Conservation (phyloP, 208 protist species). For the Trypanosoma platydactyli region DNA sequence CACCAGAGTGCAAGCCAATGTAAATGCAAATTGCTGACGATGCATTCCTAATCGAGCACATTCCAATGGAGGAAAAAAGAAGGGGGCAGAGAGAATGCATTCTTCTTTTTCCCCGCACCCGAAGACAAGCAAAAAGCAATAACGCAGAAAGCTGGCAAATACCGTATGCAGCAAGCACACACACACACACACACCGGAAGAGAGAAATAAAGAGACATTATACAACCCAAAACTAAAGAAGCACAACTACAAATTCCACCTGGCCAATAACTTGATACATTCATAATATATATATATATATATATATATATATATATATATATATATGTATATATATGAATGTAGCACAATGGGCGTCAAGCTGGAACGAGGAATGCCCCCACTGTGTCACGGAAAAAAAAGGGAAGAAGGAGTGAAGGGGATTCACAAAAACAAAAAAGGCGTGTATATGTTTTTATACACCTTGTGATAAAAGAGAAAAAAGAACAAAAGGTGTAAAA, state of each 20-base stretch:
- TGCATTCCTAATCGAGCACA: slow-evolving; percentile 3
- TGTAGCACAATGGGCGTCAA: no score
- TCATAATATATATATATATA: no score
- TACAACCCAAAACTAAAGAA: not conserved
- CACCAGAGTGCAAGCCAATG: not conserved
- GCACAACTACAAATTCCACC: not conserved
- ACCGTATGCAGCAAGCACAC: not conserved
- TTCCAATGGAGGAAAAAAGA: slow-evolving; percentile 10
- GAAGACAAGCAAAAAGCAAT: no score
- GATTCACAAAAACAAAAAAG: no score
- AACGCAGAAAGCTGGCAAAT: not conserved
- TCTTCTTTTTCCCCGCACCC: no score
- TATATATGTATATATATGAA: no score
- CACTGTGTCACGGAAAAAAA: no score
- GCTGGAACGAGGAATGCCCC: not conserved
- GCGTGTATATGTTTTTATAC: not conserved
- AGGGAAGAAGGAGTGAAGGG: no score
- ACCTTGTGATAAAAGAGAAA: not conserved
- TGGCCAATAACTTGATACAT: no score
- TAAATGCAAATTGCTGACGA: slow-evolving; percentile 6
- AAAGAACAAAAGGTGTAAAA: slow-evolving; percentile 2
- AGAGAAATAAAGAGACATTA: no score
- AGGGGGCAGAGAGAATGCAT: slow-evolving; percentile 8
- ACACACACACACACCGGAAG: not conserved
- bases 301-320: not conserved